A percentile compares a stretch with the other conserved stretches of the same genome.
phyloP scores from a whole-genome alignment of 306 rosid genomes.

The Vigna hirtella region DNA sequence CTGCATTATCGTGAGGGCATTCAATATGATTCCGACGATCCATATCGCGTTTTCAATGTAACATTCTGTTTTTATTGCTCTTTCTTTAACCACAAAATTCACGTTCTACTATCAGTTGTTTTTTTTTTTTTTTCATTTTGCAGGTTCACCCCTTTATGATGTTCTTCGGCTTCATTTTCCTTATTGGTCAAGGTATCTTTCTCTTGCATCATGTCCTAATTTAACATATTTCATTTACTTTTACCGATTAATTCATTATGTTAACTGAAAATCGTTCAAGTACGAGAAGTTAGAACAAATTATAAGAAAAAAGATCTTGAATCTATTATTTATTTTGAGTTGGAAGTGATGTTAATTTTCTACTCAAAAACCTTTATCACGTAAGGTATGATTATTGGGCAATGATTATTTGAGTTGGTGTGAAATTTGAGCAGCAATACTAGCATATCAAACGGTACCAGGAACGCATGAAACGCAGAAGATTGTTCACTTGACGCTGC shows the following conservation, averaged over 20 bases:
- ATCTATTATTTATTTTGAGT: no score
- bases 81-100: conserved; percentile 5
- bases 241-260: no score
- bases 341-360: no score
- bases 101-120: neutral
- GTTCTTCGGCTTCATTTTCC: conserved; percentile 77
- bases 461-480: conserved; percentile 38
- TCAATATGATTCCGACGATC: conserved; percentile 64
- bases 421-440: conserved; percentile 66
- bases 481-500: conserved; percentile 63
- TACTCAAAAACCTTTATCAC: no score
- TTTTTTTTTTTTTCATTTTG: neutral
- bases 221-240: conserved; percentile 1
- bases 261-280: no score
- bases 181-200: conserved; percentile 75
- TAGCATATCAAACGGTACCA: conserved; percentile 66
- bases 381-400: no score
- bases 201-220: neutral
- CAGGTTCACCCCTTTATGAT: conserved; percentile 94
- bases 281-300: no score
- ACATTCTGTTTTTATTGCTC: neutral
- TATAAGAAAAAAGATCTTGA: no score
- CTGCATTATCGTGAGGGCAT: conserved; percentile 81
- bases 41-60: conserved; percentile 75
- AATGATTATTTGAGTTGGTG: neutral